phyloP scores from a whole-genome alignment of 2,329 filamentous ascomycete species.

The Talaromyces marneffei region DNA sequence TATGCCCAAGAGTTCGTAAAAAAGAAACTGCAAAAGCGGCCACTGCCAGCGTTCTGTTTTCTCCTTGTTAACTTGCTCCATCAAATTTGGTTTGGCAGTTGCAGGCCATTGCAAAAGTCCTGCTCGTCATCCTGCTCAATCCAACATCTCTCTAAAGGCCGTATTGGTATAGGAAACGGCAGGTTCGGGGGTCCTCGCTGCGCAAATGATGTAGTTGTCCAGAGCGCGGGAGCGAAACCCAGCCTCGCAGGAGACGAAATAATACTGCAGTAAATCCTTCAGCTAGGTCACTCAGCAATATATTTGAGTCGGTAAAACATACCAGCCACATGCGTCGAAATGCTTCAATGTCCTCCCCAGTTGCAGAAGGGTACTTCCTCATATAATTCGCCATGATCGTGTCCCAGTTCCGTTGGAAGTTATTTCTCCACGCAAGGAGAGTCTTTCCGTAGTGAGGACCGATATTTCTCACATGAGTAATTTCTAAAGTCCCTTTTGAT shows the following conservation, averaged over 20 bases:
- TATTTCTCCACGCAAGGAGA: conserved; percentile 61
- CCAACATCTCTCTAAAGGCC: background rate
- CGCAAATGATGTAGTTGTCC: conserved; percentile 67
- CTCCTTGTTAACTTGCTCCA: background rate
- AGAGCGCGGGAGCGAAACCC: conserved; percentile 51
- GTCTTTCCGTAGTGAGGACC: conserved; percentile 68
- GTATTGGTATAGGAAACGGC: conserved; percentile 8
- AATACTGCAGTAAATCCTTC: conserved; percentile 47
- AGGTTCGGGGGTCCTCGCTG: conserved; percentile 42
- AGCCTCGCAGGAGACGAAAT: conserved; percentile 70
- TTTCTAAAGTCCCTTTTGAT: conserved; percentile 56
- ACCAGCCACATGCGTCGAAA: conserved; percentile 68
- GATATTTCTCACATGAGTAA: conserved; percentile 65
- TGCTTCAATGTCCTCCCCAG: conserved; percentile 46
- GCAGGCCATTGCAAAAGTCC: no score
- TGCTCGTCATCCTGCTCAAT: background rate
- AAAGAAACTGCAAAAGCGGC: background rate
- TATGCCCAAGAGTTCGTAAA: no score
- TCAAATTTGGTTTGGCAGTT: background rate
- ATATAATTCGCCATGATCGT: conserved; percentile 51
- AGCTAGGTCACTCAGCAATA: background rate
- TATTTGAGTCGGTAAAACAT: background rate
- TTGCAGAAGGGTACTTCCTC: conserved; percentile 55
- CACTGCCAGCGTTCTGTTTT: background rate
- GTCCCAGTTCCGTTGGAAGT: conserved; percentile 60